Evolutionary conservation across 2,329 filamentous ascomycete genomes (phyloP), one percentile per base, ranked within the genome.

Genomic region (Cytospora chrysosperma): DNA sequence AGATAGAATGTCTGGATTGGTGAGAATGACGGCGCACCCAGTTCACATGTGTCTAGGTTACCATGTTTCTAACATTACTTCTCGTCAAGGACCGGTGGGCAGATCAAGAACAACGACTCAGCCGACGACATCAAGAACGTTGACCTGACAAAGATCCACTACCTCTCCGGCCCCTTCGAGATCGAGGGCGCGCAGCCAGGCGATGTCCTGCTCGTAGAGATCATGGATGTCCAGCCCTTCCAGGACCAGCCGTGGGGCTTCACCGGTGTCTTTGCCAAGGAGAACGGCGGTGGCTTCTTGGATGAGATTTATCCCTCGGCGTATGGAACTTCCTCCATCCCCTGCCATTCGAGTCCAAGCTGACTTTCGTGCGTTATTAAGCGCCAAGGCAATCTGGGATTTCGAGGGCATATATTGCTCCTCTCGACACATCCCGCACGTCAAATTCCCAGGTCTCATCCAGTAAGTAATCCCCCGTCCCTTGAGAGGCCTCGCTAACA

Each of bases 1-100:
- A 96, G 77, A 96, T 97, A 68, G 92, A 97, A 80, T 97, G 93
- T 71, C 81, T 95, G 9, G 92, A 96, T 77, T 96, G 92, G 87
- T 75, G 70, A 64, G 21, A 1, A 24, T 24, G n/a, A 47, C n/a
- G 3, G 69, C 59, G n/a, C 3, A 30, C 19, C n/a, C 8, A 9
- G 30, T 19, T 53, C 19, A 13, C 10, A 26, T 13, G 17, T 3
- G 4, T 21, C 10, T 6, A 51, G 24, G 21, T 12, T 19, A 21
- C 0, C 73, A 72, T 3, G 12, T 13, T 53, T n/a, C 57, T 58
- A 9, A 56, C 64, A 54, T 50, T 61, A 1, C 53, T 64, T 4
- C 27, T 51, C 10, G 15, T 54, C 24, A 62, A 83, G 82, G 82
- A 88, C 86, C 6, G 86, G 87, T 26, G 93, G 93, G 2, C 93